Conservation (phyloP, 1,284 basidiomycete genomes). For the Rhodotorula sp. region DNA sequence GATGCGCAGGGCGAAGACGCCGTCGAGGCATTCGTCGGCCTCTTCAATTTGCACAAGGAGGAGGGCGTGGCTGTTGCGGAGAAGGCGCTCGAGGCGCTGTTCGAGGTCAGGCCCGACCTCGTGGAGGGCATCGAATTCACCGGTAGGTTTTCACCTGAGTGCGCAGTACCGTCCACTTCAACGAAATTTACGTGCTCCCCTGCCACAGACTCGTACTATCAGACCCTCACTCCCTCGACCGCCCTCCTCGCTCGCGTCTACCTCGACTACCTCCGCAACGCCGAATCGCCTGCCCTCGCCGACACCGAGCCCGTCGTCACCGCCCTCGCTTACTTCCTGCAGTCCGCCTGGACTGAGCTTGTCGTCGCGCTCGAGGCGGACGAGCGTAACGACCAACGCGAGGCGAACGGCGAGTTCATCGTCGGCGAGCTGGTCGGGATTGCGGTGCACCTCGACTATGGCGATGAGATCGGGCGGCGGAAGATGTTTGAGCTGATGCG, state of each 20-base stretch:
- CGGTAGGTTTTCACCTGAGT: constrained; percentile 56
- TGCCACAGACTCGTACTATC: constrained; percentile 71
- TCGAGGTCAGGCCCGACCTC: constrained; percentile 63
- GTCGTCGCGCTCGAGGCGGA: constrained; percentile 52
- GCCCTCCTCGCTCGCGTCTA: constrained; percentile 83
- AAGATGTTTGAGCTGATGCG: constrained; percentile 87
- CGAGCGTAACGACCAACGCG: constrained; percentile 59
- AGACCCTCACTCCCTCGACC: constrained; percentile 71
- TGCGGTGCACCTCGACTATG: constrained; percentile 82
- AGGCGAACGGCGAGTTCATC: constrained; percentile 69
- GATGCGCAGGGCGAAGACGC: constrained; percentile 8
- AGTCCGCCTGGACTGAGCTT: constrained; percentile 53
- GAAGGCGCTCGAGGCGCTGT: constrained; percentile 66
- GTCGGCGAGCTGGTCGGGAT: constrained; percentile 79
- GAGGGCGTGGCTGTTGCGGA: constrained; percentile 62
- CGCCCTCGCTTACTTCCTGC: constrained; percentile 80
- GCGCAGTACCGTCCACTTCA: background rate
- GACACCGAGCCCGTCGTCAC: constrained; percentile 82
- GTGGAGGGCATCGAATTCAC: constrained; percentile 70
- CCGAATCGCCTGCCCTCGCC: constrained; percentile 70
- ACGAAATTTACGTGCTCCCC: background rate
- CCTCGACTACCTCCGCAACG: constrained; percentile 66
- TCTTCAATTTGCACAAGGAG: constrained; percentile 63
- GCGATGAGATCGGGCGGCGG: constrained; percentile 89
- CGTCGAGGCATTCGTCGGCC: constrained; percentile 58